Conservation (phyloP, 306 rosid species). For the Pachyrhizus erosus region DNA sequence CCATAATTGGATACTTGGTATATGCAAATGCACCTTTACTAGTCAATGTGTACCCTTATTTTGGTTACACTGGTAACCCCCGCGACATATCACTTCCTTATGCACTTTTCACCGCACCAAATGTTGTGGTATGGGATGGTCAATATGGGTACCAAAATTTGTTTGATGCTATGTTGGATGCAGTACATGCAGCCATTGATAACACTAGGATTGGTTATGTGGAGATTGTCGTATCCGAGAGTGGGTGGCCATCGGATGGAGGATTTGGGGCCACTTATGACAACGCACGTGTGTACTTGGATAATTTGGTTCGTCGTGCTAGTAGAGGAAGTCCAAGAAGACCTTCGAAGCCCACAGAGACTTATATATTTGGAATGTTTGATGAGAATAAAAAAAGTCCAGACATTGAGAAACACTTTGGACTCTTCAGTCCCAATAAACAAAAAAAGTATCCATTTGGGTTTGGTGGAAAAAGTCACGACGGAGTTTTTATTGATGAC, state of each 20-base stretch:
- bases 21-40: conserved; percentile 64
- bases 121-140: conserved; percentile 54
- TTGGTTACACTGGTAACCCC: conserved; percentile 54
- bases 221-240: conserved; percentile 70
- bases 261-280: conserved; percentile 52
- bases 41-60: conserved; percentile 69
- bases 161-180: conserved; percentile 70
- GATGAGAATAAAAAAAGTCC: conserved; percentile 53
- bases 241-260: conserved; percentile 78
- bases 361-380: conserved; percentile 54
- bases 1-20: conserved; percentile 60
- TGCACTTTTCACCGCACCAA: conserved; percentile 61
- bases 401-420: conserved; percentile 52
- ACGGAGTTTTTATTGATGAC: background rate
- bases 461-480: conserved; percentile 37
- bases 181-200: conserved; percentile 63
- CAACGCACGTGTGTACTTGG: conserved; percentile 56
- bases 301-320: conserved; percentile 63
- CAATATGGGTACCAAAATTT: conserved; percentile 58
- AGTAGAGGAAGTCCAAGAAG: conserved; percentile 65
- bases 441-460: conserved; percentile 57
- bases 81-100: conserved; percentile 62
- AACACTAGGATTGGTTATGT: conserved; percentile 56
- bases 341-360: conserved; percentile 47
- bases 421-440: conserved; percentile 43